A percentile compares a stretch with the other conserved stretches of the same genome.
Conservation (phyloP, 257 asterid species). For the Sherardia arvensis region DNA sequence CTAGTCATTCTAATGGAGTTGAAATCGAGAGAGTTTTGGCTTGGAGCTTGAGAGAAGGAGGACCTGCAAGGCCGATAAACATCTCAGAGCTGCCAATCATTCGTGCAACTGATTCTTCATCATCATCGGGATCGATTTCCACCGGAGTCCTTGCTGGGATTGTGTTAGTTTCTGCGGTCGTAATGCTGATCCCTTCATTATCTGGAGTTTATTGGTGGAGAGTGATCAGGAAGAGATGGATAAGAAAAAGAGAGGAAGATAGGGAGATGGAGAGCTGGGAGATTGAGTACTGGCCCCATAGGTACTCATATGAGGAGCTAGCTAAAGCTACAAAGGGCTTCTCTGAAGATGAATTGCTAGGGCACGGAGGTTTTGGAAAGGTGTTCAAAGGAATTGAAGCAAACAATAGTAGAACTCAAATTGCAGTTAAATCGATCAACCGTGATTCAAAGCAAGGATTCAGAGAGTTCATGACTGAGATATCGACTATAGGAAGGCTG, state of each 20-base stretch:
- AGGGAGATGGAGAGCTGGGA: constrained; percentile 12
- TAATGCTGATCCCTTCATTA: not conserved
- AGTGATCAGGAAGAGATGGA: not conserved
- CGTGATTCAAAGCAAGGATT: constrained; percentile 11
- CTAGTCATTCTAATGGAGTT: not conserved
- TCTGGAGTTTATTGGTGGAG: not conserved
- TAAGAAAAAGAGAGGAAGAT: not conserved
- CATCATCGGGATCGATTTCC: not conserved
- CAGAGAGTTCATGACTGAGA: constrained; percentile 18
- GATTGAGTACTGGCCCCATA: constrained; percentile 16
- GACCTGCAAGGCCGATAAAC: constrained; percentile 1
- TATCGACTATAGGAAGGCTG: constrained; percentile 15
- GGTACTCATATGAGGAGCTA: constrained; percentile 12
- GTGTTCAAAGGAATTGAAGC: constrained; percentile 15
- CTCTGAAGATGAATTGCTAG: constrained; percentile 8
- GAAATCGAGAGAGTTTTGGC: constrained; percentile 7
- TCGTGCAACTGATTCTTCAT: not conserved
- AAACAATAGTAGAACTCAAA: not conserved
- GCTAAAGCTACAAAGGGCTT: constrained; percentile 11
- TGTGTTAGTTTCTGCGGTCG: constrained; percentile 2
- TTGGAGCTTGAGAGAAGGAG: constrained; percentile 3
- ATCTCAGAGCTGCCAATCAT: constrained; percentile 6
- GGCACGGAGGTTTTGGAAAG: constrained; percentile 16
- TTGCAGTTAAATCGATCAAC: constrained; percentile 15
- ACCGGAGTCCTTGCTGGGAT: not conserved